Conservation (phyloP, 2,329 filamentous ascomycete species). For the Pezicula neosporulosa region DNA sequence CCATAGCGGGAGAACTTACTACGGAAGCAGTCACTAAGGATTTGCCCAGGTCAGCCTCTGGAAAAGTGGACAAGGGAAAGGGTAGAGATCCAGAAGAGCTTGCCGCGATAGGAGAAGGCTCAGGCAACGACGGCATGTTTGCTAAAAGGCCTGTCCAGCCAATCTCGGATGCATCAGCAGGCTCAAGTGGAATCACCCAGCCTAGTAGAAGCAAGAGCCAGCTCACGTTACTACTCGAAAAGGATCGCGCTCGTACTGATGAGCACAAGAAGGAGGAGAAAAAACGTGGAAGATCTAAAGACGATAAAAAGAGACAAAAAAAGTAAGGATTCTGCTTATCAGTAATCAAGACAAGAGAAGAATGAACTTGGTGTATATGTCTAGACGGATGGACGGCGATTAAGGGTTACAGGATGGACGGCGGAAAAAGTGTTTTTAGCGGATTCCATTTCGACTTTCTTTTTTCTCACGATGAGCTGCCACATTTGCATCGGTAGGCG, state of each 20-base stretch:
- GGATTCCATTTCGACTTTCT: too few species aligned
- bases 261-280: constrained; percentile 18
- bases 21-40: constrained; percentile 2
- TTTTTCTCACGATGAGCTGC: too few species aligned
- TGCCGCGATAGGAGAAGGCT: too few species aligned
- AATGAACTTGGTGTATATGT: too few species aligned
- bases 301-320: neutral
- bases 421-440: too few species aligned
- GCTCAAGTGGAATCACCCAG: constrained; percentile 37
- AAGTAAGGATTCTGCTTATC: neutral
- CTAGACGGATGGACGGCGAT: too few species aligned
- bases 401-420: too few species aligned
- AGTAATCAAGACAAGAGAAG: too few species aligned
- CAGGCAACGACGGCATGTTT: constrained; percentile 15
- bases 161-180: constrained; percentile 2
- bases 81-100: constrained; percentile 14
- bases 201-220: constrained; percentile 59
- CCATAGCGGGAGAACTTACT: constrained; percentile 19
- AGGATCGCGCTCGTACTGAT: constrained; percentile 39
- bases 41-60: neutral
- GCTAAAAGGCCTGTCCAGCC: constrained; percentile 20
- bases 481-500: too few species aligned
- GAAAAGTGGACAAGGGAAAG: constrained; percentile 18
- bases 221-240: constrained; percentile 53
- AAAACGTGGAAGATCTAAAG: neutral